Conservation (phyloP, 2,329 filamentous ascomycete genomes). For the Colletotrichum falcatum region DNA sequence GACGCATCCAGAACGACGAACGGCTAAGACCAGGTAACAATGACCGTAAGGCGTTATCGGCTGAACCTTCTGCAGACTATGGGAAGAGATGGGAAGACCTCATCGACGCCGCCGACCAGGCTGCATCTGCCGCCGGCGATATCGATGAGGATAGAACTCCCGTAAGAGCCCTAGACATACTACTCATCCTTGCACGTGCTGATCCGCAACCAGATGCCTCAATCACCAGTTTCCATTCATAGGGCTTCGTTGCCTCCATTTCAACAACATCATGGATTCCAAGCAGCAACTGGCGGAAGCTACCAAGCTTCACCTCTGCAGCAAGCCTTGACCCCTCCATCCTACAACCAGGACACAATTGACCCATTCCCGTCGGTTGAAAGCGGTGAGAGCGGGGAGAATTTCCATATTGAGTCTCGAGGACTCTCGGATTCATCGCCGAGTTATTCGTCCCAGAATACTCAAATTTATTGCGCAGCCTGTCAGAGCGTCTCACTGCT, state of each 20-base stretch:
- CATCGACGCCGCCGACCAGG: constrained; percentile 82
- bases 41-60: constrained; percentile 86
- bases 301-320: constrained; percentile 94
- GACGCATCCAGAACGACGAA: constrained; percentile 69
- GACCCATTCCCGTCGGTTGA: constrained; percentile 94
- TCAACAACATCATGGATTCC: constrained; percentile 71
- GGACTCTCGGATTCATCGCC: constrained; percentile 78
- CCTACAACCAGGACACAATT: constrained; percentile 72
- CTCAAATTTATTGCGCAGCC: constrained; percentile 93
- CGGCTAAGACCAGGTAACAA: constrained; percentile 75
- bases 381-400: constrained; percentile 77
- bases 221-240: constrained; percentile 73
- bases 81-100: constrained; percentile 97
- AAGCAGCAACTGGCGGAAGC: constrained; percentile 64
- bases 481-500: constrained; percentile 83
- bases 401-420: constrained; percentile 76
- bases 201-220: constrained; percentile 63
- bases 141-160: constrained; percentile 92
- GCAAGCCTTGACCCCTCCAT: constrained; percentile 88
- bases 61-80: constrained; percentile 83
- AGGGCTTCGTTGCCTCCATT: constrained; percentile 72
- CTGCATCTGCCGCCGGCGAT: constrained; percentile 89
- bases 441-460: constrained; percentile 77
- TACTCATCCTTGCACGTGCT: constrained; percentile 4
- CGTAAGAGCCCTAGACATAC: constrained; percentile 62